Evolutionary conservation across 1,284 basidiomycete genomes (phyloP), one percentile per base, ranked within the genome.

Genomic region (Tranzscheliella williamsii): DNA sequence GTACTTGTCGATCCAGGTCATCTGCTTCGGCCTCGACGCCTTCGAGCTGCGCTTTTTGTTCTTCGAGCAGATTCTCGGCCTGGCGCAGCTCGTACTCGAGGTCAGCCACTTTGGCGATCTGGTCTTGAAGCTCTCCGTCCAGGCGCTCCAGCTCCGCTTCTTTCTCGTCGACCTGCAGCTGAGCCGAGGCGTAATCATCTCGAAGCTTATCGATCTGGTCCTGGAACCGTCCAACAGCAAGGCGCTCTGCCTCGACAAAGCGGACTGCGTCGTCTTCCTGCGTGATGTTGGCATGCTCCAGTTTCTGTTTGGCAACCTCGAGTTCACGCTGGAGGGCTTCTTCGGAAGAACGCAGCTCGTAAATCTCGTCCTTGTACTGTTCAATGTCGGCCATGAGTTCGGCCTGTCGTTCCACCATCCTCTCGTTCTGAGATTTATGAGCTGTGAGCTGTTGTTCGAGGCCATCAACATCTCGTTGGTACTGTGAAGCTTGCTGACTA

Each of bases 31-130:
- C 47, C 32, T 58, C 51, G 27, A 61, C 61, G 24, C 58, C 58
- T 33, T 75, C 70, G 15, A 87, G 82, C 24, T 82, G 82, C 40
- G 24, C 55, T 30, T 64, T 81, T 36, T 85, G 81, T 42, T 64
- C 53, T 43, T 70, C 67, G 17, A 64, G 37, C 35, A 54, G 17
- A 21, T 43, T 48, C 31, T 60, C 52, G 11, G 58, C 51, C 40
- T 64, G 53, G 4, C 67, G 52, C 35, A 72, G 45, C 60, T 70
- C 65, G 42, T 69, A 60, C 22, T 72, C 70, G 38, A 68, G 50
- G 33, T 72, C 68, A 21, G 55, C 57, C 17, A 65, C 47, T 33
- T 50, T 56, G 38, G 58, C 62, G 6, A 49, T 40, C 27, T 65
- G 47, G 20, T 67, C 60, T 24, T 67, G 56, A 18, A 60, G 29